A percentile compares a stretch with the other conserved stretches of the same genome.
Conservation (phyloP, 805 yeast genomes). For the Candida odintsovae region DNA sequence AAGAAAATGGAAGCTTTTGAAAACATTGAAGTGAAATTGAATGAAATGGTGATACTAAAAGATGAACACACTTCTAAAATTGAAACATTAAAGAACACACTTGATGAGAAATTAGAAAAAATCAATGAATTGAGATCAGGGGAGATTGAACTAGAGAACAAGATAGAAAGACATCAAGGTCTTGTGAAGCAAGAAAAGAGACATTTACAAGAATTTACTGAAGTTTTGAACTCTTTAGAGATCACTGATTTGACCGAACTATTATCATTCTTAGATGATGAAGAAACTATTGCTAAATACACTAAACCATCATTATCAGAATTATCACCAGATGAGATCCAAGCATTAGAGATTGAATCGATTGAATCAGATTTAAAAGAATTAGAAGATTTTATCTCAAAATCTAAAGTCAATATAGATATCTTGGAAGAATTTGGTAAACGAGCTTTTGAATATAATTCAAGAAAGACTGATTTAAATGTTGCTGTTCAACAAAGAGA, state of each 20-base stretch:
- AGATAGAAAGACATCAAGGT: slow-evolving; percentile 50
- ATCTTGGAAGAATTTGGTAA: slow-evolving; percentile 70
- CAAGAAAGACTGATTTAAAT: slow-evolving; percentile 62
- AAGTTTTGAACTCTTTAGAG: slow-evolving; percentile 37
- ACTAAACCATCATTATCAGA: slow-evolving; percentile 30
- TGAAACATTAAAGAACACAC: slow-evolving; percentile 36
- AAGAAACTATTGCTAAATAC: slow-evolving; percentile 25
- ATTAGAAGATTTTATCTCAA: slow-evolving; percentile 50
- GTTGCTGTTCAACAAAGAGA: slow-evolving; percentile 65
- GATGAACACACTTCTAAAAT: slow-evolving; percentile 36
- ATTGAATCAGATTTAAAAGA: slow-evolving; percentile 47
- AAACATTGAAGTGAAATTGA: slow-evolving; percentile 30
- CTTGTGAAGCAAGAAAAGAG: slow-evolving; percentile 35
- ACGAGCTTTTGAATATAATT: slow-evolving; percentile 57
- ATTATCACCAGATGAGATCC: slow-evolving; percentile 46
- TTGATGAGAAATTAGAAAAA: slow-evolving; percentile 34
- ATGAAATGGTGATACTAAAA: slow-evolving; percentile 23
- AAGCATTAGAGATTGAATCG: slow-evolving; percentile 38
- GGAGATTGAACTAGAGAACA: slow-evolving; percentile 62
- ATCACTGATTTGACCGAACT: slow-evolving; percentile 44
- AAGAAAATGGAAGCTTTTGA: slow-evolving; percentile 22
- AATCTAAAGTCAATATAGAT: slow-evolving; percentile 62
- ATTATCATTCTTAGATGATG: slow-evolving; percentile 19
- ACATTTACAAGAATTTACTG: slow-evolving; percentile 27
- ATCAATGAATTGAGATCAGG: slow-evolving; percentile 54